Conservation (phyloP, 1,284 basidiomycete species). For the Pyrrhoderma noxium region DNA sequence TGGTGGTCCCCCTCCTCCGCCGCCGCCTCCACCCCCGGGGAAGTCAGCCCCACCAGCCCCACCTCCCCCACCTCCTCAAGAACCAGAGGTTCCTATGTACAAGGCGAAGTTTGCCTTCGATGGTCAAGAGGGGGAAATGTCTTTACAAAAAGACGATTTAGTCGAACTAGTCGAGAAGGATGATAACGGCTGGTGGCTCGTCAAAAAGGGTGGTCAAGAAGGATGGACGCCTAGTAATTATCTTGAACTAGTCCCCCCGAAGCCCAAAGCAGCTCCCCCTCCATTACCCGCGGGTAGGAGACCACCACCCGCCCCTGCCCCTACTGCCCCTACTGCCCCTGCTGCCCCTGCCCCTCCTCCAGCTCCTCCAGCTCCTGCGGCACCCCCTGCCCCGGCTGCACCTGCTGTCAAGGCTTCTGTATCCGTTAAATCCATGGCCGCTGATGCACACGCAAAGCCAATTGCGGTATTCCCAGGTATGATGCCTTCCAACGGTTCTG, state of each 20-base stretch:
- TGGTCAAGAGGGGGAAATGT: slow-evolving; percentile 89
- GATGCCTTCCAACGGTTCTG: slow-evolving; percentile 54
- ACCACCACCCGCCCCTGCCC: slow-evolving; percentile 44
- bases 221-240: slow-evolving; percentile 98
- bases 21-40: slow-evolving; percentile 24
- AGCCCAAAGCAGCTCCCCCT: slow-evolving; percentile 45
- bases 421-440: slow-evolving; percentile 38
- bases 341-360: slow-evolving; percentile 52
- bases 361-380: slow-evolving; percentile 46
- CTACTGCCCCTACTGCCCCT: slow-evolving; percentile 18
- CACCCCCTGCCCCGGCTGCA: slow-evolving; percentile 30
- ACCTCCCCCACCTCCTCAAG: slow-evolving; percentile 37
- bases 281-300: neutral
- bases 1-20: slow-evolving; percentile 22
- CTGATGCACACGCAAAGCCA: slow-evolving; percentile 57
- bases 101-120: slow-evolving; percentile 85
- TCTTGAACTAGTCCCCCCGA: slow-evolving; percentile 69
- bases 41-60: slow-evolving; percentile 15
- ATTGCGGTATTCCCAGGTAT: slow-evolving; percentile 70
- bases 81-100: slow-evolving; percentile 71
- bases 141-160: slow-evolving; percentile 82
- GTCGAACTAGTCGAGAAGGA: slow-evolving; percentile 94
- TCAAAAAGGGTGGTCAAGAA: slow-evolving; percentile 78
- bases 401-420: slow-evolving; percentile 25
- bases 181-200: slow-evolving; percentile 95